These are phyloP conservation scores for Cucumis melo DNA, from an alignment of 306 rosid species.

Conservation along the genomic window DNA sequence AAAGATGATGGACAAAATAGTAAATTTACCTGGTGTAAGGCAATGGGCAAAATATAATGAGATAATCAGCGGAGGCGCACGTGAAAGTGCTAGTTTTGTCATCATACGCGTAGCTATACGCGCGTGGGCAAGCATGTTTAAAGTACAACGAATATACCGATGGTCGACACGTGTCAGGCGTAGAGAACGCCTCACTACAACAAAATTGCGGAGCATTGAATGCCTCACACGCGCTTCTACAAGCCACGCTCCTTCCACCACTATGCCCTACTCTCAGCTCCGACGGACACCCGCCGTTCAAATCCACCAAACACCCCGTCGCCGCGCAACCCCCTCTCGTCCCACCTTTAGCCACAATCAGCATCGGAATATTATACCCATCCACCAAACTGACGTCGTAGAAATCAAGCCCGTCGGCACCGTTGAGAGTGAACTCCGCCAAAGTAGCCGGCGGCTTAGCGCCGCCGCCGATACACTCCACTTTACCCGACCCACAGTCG, in stretches of 20 bases:
- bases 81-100: conserved; percentile 88
- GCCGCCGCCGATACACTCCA: conserved; percentile 53
- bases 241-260: conserved; percentile 38
- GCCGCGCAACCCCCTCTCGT: conserved; percentile 66
- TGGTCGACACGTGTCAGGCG: conserved; percentile 81
- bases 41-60: conserved; percentile 65
- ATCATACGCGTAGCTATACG: conserved; percentile 95
- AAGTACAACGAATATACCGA: conserved; percentile 45
- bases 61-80: conserved; percentile 68
- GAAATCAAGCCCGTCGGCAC: conserved; percentile 65
- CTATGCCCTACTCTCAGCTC: conserved; percentile 41
- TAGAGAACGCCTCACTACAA: conserved; percentile 61
- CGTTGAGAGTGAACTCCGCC: conserved; percentile 91
- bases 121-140: conserved; percentile 84
- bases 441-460: conserved; percentile 89
- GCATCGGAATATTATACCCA: conserved; percentile 86
- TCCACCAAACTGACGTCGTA: conserved; percentile 94
- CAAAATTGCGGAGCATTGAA: conserved; percentile 73
- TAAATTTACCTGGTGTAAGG: conserved; percentile 67
- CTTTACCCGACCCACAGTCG: conserved; percentile 71
- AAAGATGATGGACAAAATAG: background rate
- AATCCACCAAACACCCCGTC: conserved; percentile 75
- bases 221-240: conserved; percentile 95
- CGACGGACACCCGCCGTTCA: conserved; percentile 60
- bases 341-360: conserved; percentile 57